Base-by-base conservation (phyloP, 768 basidiomycete genomes). In the Suillus subaureus region DNA sequence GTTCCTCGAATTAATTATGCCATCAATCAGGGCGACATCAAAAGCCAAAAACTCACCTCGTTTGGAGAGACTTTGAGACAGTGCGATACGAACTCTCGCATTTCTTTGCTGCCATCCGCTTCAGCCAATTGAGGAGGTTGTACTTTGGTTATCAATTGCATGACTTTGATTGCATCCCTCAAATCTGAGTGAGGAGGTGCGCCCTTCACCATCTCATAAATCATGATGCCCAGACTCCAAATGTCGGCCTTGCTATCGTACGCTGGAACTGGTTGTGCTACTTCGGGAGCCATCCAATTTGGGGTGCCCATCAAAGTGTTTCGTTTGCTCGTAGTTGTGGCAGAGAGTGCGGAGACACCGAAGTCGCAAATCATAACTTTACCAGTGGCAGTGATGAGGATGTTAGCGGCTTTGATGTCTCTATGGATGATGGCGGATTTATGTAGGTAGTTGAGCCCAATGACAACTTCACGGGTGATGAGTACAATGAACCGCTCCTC, bases 261-360 rank as follows among this genome's bases (percentile, higher is more conserved):
- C 51, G 89, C 84, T n/a, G 94, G 88, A 13, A 92, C 89, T 12
- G 85, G 84, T 69, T 94, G 92, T 18, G 97, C 93, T 4, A 99
- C 95, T 77, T 99, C 97, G 0, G 97, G 97, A 0, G 97, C 97
- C 97, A 99, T 99, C 97, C 97, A 99, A 75, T 97, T 94, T 0
- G 96, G 97, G 2, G 97, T 99, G 2, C 97, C 97, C 67, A 96
- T 94, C 72, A 99, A 87, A 0, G 97, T 99, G 61, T 96, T 95
- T 28, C 97, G 88, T 77, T 99, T 99, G 76, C 94, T 94, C 13
- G 90, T 88, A 3, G 88, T 83, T 18, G 89, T 93, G 31, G 88
- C 86, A 62, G 98, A 85, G 43, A 97, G 86, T 3, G 96, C 97
- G 5, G 97, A 97, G 56, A 99, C 97, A 35, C 97, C 97, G 76